A percentile compares a stretch with the other conserved stretches of the same genome.
phyloP scores from a whole-genome alignment of 805 yeast species.

The Kodamaea jinghongensis region DNA sequence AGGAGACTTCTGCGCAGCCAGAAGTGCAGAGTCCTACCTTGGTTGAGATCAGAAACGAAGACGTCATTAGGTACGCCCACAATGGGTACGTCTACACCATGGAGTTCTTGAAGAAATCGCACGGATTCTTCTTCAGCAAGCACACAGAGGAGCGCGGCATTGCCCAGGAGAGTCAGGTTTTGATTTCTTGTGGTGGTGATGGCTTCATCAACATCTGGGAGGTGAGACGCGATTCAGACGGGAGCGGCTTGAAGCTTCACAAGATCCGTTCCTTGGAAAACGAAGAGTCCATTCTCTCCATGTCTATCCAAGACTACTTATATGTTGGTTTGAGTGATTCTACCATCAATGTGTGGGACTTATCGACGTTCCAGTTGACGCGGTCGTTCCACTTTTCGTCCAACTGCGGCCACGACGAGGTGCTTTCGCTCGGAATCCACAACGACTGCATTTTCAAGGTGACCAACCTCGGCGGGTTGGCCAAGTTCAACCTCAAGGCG shows the following conservation, averaged over 20 bases:
- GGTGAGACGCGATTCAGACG: slow-evolving; percentile 8
- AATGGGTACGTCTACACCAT: slow-evolving; percentile 84
- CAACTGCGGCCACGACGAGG: slow-evolving; percentile 27
- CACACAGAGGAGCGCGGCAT: neutral
- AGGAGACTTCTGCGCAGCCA: slow-evolving; percentile 12
- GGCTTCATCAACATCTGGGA: slow-evolving; percentile 85
- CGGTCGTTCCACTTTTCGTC: slow-evolving; percentile 36
- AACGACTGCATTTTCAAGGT: slow-evolving; percentile 64
- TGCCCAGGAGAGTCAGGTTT: slow-evolving; percentile 4
- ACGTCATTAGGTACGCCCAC: slow-evolving; percentile 80
- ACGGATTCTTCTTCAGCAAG: slow-evolving; percentile 1
- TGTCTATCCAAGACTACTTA: slow-evolving; percentile 61
- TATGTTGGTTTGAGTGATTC: slow-evolving; percentile 84
- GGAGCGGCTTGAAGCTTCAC: slow-evolving; percentile 6
- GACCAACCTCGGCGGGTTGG: slow-evolving; percentile 44
- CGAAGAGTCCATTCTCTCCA: slow-evolving; percentile 68
- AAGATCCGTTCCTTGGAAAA: slow-evolving; percentile 48
- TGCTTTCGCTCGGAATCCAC: slow-evolving; percentile 57
- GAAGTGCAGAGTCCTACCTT: slow-evolving; percentile 26
- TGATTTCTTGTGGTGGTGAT: slow-evolving; percentile 78
- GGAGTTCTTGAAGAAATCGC: slow-evolving; percentile 28
- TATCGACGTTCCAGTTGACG: slow-evolving; percentile 72
- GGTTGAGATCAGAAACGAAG: slow-evolving; percentile 64
- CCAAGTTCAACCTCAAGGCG: slow-evolving; percentile 24
- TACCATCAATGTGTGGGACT: slow-evolving; percentile 78